Base-by-base conservation (phyloP, 352 stramenopile species). In the Globisporangium radiosum region DNA sequence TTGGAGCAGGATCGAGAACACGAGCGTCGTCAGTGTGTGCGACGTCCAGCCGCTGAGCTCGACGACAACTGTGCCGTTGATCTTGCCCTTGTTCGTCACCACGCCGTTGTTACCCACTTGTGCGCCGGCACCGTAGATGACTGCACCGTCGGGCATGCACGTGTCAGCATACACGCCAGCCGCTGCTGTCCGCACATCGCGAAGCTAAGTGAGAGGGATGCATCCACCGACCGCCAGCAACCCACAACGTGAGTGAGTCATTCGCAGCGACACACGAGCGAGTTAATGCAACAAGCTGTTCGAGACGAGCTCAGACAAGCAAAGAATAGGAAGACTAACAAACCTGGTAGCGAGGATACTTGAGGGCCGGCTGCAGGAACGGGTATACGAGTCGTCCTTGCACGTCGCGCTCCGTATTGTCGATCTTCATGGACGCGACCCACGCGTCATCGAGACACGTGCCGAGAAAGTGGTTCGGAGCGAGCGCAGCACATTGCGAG, bases 391-490 rank as follows among this genome's bases (percentile, higher is more conserved):
- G 68, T 1, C 68, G 62, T 0, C 70, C 65, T 40, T 54, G 63
- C 0, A 58, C 36, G 44, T 81, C 66, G 7, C 72, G 68, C 8
- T 63, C 57, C 0, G 65, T 65, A 5, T 81, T 42, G 40, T 44
- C 40, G 11, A 44, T 44, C 7, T 44, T 44, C 52, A 75, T 69
- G 13, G 52, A 36, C 11, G 39, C 10, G 36, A 78, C 75, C 78
- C 78, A 85, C 1, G 37, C 25, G 1, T 65, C 36, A 13, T 57
- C 66, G 5, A 87, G 65, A 51, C 77, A 87, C 1, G 75, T 71
- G 19, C 73, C 75, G 2, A 85, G 57, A 33, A 82, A 81, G 11
- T 74, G 64, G 47, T 81, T 83, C 2, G 70, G 70, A 2, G 68
- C 53, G 9, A 48, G 17, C 7, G 38, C 56, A 40, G 47, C 40